Conservation (phyloP, 2,329 filamentous ascomycete genomes). For the Calonectria pteridis region DNA sequence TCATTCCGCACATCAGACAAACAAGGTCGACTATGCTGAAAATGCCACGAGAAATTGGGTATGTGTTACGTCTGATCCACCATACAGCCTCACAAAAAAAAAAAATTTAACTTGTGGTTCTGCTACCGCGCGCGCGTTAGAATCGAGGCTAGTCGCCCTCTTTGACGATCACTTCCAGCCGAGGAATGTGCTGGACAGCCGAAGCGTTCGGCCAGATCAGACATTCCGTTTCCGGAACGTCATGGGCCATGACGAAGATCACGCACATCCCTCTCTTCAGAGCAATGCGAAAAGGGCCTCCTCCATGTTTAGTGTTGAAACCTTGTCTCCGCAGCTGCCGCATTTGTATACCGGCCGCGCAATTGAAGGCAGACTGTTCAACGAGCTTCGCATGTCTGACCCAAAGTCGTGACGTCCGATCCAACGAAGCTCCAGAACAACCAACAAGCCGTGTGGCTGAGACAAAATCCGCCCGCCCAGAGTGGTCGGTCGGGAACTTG, state of each 20-base stretch:
- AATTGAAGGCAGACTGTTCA: not conserved
- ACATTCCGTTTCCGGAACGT: slow-evolving; percentile 7
- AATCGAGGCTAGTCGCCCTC: not conserved
- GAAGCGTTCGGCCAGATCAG: not conserved
- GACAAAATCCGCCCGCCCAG: slow-evolving; percentile 16
- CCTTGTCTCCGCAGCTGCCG: slow-evolving; percentile 17
- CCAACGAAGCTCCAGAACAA: not conserved
- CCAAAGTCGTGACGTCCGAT: not conserved
- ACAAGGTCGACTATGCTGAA: not conserved
- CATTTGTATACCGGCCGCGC: not conserved
- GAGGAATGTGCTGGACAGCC: slow-evolving; percentile 13
- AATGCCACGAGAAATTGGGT: not conserved
- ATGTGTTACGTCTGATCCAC: not conserved
- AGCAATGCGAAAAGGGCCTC: not conserved
- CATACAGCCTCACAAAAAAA: not conserved
- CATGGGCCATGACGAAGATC: not conserved
- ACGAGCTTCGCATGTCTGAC: not conserved
- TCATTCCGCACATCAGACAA: slow-evolving; percentile 10
- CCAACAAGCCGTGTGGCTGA: slow-evolving; percentile 10
- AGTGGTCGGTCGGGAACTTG: slow-evolving; percentile 5
- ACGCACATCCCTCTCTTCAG: not conserved
- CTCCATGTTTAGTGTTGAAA: not conserved
- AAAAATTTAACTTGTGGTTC: not conserved
- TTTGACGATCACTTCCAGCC: slow-evolving; percentile 8
- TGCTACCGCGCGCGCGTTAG: not conserved